Percentiles rank a stretch among this genome's conserved stretches.
Evolutionary conservation across 2,329 filamentous ascomycete species (phyloP).

Genomic region (Xylaria sp.): DNA sequence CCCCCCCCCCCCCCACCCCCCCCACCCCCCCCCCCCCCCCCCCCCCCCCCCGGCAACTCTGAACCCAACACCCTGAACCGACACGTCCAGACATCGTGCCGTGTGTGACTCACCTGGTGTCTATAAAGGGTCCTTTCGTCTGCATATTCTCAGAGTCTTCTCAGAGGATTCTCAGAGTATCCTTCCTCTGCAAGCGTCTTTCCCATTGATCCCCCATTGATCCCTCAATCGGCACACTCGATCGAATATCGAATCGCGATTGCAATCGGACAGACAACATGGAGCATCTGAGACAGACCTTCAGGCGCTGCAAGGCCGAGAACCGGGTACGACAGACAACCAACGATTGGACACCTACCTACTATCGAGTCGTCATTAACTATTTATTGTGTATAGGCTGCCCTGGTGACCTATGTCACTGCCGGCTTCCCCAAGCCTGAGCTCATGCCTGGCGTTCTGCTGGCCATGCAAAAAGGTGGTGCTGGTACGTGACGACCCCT

Average conservation of each 20-base stretch:
- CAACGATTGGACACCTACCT: too few species aligned
- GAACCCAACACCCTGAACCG: background rate
- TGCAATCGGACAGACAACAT: slow-evolving; percentile 53
- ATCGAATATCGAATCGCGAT: background rate
- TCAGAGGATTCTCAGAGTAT: slow-evolving; percentile 1
- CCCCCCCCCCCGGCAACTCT: too few species aligned
- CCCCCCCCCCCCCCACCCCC: too few species aligned
- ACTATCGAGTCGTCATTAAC: background rate
- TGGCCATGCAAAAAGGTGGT: slow-evolving; percentile 92
- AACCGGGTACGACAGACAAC: slow-evolving; percentile 57
- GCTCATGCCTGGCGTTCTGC: slow-evolving; percentile 82
- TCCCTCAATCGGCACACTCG: slow-evolving; percentile 15
- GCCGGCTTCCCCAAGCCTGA: slow-evolving; percentile 88
- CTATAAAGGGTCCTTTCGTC: slow-evolving; percentile 23
- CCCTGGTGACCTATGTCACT: slow-evolving; percentile 95
- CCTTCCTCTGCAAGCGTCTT: background rate
- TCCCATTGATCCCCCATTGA: too few species aligned
- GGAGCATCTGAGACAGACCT: slow-evolving; percentile 69
- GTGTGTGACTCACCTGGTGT: slow-evolving; percentile 23
- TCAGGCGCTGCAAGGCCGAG: slow-evolving; percentile 68
- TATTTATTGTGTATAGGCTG: slow-evolving; percentile 64
- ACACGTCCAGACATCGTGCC: background rate
- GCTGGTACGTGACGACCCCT: slow-evolving; percentile 68
- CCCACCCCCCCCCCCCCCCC: too few species aligned
- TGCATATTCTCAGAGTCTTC: background rate